Evolutionary conservation across 352 stramenopile genomes (phyloP).

Genomic region (Globisporangium spiculum): DNA sequence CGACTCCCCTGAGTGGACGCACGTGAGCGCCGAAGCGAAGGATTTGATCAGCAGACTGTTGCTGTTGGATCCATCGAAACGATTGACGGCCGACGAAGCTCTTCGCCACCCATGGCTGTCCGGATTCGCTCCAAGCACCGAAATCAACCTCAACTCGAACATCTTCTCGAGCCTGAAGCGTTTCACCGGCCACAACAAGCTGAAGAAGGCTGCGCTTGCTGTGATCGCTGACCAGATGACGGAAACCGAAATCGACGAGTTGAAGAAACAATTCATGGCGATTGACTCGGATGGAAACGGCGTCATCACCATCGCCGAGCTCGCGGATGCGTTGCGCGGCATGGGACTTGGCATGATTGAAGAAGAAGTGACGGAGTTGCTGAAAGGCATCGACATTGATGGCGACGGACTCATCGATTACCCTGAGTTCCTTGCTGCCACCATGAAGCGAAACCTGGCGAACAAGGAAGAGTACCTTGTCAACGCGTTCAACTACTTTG

Average conservation of each 20-base stretch:
- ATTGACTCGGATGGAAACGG: slow-evolving; percentile 85
- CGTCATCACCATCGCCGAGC: slow-evolving; percentile 88
- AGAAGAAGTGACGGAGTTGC: slow-evolving; percentile 82
- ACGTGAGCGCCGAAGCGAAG: slow-evolving; percentile 88
- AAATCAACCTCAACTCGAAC: slow-evolving; percentile 78
- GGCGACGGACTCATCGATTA: slow-evolving; percentile 87
- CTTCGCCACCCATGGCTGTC: slow-evolving; percentile 83
- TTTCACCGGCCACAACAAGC: slow-evolving; percentile 88
- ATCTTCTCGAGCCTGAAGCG: slow-evolving; percentile 86
- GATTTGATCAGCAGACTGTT: slow-evolving; percentile 94
- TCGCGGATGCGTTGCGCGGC: slow-evolving; percentile 72
- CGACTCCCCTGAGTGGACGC: slow-evolving; percentile 81
- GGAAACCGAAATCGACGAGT: slow-evolving; percentile 75
- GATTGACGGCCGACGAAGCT: slow-evolving; percentile 91
- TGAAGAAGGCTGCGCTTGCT: slow-evolving; percentile 86
- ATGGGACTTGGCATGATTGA: slow-evolving; percentile 89
- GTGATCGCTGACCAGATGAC: slow-evolving; percentile 87
- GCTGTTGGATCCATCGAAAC: slow-evolving; percentile 88
- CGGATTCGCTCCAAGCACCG: slow-evolving; percentile 67
- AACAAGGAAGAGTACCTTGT: slow-evolving; percentile 87
- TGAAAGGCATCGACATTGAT: slow-evolving; percentile 90
- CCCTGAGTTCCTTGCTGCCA: slow-evolving; percentile 89
- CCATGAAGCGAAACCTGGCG: slow-evolving; percentile 87
- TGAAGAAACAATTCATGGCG: slow-evolving; percentile 87
- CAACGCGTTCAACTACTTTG: slow-evolving; percentile 91